Conservation (phyloP, 202 grass and related monocot species). For the Sporobolus alterniflorus region DNA sequence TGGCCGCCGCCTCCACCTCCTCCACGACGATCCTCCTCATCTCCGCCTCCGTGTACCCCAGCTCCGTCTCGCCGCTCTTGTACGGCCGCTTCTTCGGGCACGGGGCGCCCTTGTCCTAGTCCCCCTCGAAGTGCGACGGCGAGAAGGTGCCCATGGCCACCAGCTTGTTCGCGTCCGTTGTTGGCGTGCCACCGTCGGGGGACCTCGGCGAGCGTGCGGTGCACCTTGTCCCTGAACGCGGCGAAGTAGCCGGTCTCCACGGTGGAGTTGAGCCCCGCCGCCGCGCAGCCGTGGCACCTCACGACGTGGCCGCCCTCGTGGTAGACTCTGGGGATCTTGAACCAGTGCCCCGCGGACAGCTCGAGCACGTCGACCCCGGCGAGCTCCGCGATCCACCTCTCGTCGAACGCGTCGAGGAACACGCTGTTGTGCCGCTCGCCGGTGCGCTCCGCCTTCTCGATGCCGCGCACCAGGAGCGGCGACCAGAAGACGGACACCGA, state of each 20-base stretch:
- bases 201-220: slow-evolving; percentile 51
- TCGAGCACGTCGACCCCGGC: slow-evolving; percentile 42
- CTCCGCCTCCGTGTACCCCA: slow-evolving; percentile 65
- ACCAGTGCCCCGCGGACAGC: slow-evolving; percentile 79
- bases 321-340: slow-evolving; percentile 72
- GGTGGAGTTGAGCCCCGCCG: slow-evolving; percentile 52
- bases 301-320: slow-evolving; percentile 51
- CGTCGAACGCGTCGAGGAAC: slow-evolving; percentile 73
- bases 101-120: slow-evolving; percentile 76
- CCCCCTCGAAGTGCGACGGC: slow-evolving; percentile 85
- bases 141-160: slow-evolving; percentile 72
- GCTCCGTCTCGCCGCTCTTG: slow-evolving; percentile 51
- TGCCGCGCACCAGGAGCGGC: slow-evolving; percentile 64
- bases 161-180: slow-evolving; percentile 2
- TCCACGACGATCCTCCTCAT: slow-evolving; percentile 75
- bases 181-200: not conserved
- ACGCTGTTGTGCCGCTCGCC: slow-evolving; percentile 70
- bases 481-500: slow-evolving; percentile 91
- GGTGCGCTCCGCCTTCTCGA: slow-evolving; percentile 62
- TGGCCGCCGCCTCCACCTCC: slow-evolving; percentile 29
- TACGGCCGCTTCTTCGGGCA: slow-evolving; percentile 68
- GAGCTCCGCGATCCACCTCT: slow-evolving; percentile 71
- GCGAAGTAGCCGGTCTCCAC: slow-evolving; percentile 57
- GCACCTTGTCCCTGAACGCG: slow-evolving; percentile 53
- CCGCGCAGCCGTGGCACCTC: slow-evolving; percentile 63